Base-by-base conservation (phyloP, 2,329 filamentous ascomycete genomes). In the Arthrobotrys conoides region DNA sequence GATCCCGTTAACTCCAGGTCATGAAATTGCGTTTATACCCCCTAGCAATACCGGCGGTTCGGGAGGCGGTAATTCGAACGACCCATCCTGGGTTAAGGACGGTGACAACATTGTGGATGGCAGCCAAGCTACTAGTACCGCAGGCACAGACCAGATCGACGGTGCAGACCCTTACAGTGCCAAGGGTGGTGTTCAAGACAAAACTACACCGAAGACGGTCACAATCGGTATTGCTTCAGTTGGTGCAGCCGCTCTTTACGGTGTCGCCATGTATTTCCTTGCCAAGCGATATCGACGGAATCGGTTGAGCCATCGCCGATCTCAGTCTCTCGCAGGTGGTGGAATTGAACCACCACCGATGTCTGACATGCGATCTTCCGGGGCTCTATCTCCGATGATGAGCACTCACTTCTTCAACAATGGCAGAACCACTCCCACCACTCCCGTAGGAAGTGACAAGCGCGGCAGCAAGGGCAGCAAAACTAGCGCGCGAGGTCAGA, bases 211-310 rank as follows among this genome's bases (percentile, higher is more conserved):
- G 49, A 91, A 90, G 38, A 90, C 88, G 0, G 89, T 88, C 24
- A 90, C 89, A 80, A 90, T 97, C 82, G 93, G 91, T 71, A 88
- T 93, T 22, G 93, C 93, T 82, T 91, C 93, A 27, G 89, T 94
- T 36, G 89, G 89, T 51, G 91, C 94, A 83, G 93, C 93, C 49
- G 92, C 91, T 64, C 91, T 93, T n/a, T 97, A 97, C 82, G 94
- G 94, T 83, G 93, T 92, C 12, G 94, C 93, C 84, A 97, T 97
- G 94, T 95, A 97, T 86, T 91, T 96, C 83, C 90, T 97, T 81
- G 94, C 94, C 63, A 91, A 94, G 79, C 90, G 94, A 77, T 97
- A 97, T 88, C 93, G 94, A 88, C 91, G 92, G 86, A 93, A 92
- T 88, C 91, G 90, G 85, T 89, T 92, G 83, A 87, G 90, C 64